Evolutionary conservation across 352 stramenopile species (phyloP).

Genomic region (Phytopythium vexans): DNA sequence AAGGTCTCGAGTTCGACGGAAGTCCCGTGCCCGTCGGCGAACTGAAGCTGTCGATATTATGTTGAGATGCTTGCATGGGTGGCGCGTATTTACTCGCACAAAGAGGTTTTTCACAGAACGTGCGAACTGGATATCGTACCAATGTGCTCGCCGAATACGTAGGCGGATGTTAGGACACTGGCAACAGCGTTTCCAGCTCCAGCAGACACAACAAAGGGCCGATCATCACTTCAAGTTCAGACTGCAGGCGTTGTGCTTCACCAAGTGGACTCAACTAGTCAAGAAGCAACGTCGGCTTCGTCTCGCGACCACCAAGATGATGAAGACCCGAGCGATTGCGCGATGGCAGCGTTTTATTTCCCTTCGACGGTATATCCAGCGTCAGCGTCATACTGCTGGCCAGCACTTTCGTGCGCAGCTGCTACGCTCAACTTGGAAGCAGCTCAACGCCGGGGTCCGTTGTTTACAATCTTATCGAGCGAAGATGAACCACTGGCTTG

Average conservation of each 20-base stretch:
- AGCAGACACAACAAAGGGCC: neutral
- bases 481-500: constrained; percentile 6
- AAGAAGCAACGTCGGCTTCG: no score
- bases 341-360: neutral
- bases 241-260: no score
- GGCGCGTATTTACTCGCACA: constrained; percentile 23
- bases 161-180: constrained; percentile 17
- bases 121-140: constrained; percentile 26
- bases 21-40: constrained; percentile 16
- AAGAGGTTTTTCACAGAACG: constrained; percentile 23
- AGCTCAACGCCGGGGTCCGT: constrained; percentile 6
- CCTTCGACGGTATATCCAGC: neutral
- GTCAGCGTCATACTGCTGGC: neutral
- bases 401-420: constrained; percentile 10
- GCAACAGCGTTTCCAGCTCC: constrained; percentile 7
- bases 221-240: no score
- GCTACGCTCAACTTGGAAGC: constrained; percentile 8
- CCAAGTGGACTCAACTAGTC: no score
- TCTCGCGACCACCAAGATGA: no score
- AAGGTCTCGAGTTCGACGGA: neutral
- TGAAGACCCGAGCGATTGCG: neutral
- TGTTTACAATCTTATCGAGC: constrained; percentile 2
- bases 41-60: constrained; percentile 25
- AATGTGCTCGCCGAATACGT: no score
- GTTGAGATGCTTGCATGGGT: constrained; percentile 45